phyloP scores from a whole-genome alignment of 768 basidiomycete genomes.

The Neoboletus brunneissimus region DNA sequence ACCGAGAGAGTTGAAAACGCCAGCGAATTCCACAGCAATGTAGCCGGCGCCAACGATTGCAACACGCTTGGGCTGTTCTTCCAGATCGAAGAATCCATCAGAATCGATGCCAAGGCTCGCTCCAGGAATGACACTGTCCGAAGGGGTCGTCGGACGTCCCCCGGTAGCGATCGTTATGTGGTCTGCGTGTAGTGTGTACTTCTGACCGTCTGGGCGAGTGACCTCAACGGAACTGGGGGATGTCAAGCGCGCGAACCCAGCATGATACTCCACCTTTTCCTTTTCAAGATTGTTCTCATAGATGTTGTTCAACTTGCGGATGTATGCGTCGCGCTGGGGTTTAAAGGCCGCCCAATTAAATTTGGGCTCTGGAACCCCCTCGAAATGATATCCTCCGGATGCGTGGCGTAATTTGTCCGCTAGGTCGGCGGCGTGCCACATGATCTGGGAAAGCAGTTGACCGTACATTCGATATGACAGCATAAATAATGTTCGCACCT shows the following conservation, averaged over 20 bases:
- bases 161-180: slow-evolving; percentile 85
- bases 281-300: slow-evolving; percentile 87
- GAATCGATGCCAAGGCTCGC: slow-evolving; percentile 88
- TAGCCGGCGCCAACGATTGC: slow-evolving; percentile 97
- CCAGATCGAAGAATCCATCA: slow-evolving; percentile 94
- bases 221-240: slow-evolving; percentile 73
- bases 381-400: slow-evolving; percentile 67
- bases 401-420: slow-evolving; percentile 82
- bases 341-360: slow-evolving; percentile 94
- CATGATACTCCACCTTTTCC: slow-evolving; percentile 85
- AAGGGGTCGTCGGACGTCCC: slow-evolving; percentile 77
- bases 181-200: slow-evolving; percentile 72
- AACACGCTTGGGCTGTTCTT: slow-evolving; percentile 87
- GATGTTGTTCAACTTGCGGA: slow-evolving; percentile 82
- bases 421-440: slow-evolving; percentile 96
- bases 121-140: slow-evolving; percentile 79
- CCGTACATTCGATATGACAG: not conserved
- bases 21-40: slow-evolving; percentile 96
- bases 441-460: slow-evolving; percentile 54
- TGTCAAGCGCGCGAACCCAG: slow-evolving; percentile 71
- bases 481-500: slow-evolving; percentile 42
- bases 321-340: slow-evolving; percentile 93
- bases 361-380: slow-evolving; percentile 52
- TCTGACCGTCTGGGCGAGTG: slow-evolving; percentile 60
- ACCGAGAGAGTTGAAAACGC: slow-evolving; percentile 87